phyloP scores from a whole-genome alignment of 495 filamentous ascomycete genomes.

The Parachaetomium inaequale region DNA sequence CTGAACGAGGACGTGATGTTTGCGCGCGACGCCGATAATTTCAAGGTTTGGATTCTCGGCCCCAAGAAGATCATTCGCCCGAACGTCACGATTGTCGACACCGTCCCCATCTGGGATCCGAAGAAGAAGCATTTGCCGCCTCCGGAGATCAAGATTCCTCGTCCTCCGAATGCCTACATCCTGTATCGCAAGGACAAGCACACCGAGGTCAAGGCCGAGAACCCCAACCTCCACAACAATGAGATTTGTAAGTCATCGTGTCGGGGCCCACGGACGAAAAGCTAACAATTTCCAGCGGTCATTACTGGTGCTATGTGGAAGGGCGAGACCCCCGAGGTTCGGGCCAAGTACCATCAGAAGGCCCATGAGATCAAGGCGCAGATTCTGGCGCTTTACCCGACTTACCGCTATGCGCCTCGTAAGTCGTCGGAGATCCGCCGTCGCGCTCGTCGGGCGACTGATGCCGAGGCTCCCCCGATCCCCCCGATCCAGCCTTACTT shows the following conservation, averaged over 20 bases:
- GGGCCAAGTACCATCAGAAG: constrained; percentile 18
- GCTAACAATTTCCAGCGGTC: constrained; percentile 21
- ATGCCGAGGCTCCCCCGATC: background rate
- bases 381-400: constrained; percentile 12
- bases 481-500: background rate
- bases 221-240: constrained; percentile 25
- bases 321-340: constrained; percentile 18
- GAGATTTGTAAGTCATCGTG: constrained; percentile 24
- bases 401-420: constrained; percentile 21
- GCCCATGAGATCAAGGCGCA: constrained; percentile 19
- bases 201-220: constrained; percentile 10
- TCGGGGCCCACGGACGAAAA: background rate
- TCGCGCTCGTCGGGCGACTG: constrained; percentile 5
- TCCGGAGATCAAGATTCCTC: constrained; percentile 19
- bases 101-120: constrained; percentile 15
- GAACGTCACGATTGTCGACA: constrained; percentile 6
- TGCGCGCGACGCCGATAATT: constrained; percentile 15
- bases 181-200: constrained; percentile 26
- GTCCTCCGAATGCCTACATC: constrained; percentile 30
- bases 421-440: constrained; percentile 20
- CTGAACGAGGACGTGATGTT: constrained; percentile 21
- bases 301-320: constrained; percentile 26
- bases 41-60: constrained; percentile 18
- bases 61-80: constrained; percentile 13
- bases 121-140: constrained; percentile 10